Percentiles rank a stretch among this genome's conserved stretches.
phyloP scores from a whole-genome alignment of 2,329 filamentous ascomycete genomes.

The Epichloe typhina region DNA sequence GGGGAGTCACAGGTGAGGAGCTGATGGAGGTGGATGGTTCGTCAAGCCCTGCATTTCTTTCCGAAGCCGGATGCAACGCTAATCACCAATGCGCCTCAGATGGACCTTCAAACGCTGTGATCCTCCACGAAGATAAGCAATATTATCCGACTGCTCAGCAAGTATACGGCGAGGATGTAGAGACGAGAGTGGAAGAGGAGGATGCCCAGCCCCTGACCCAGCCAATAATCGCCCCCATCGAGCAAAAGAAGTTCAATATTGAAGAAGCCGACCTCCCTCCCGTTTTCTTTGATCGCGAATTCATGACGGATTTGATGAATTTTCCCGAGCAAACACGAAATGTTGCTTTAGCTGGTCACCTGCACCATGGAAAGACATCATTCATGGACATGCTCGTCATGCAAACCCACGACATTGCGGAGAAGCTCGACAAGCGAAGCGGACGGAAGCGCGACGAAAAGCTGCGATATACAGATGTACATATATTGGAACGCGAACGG shows the following conservation, averaged over 20 bases:
- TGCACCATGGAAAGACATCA: conserved; percentile 96
- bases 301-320: conserved; percentile 93
- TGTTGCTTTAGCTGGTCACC: conserved; percentile 77
- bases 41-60: conserved; percentile 8
- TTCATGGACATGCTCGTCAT: conserved; percentile 97
- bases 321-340: conserved; percentile 92
- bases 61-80: background rate
- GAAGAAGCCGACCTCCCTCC: conserved; percentile 83
- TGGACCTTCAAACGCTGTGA: conserved; percentile 89
- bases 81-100: conserved; percentile 27
- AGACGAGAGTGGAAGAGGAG: conserved; percentile 92
- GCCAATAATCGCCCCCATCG: conserved; percentile 85
- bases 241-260: conserved; percentile 91
- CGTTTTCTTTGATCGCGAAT: conserved; percentile 76
- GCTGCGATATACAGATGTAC: conserved; percentile 86
- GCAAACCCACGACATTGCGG: conserved; percentile 80
- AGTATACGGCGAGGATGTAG: conserved; percentile 86
- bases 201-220: conserved; percentile 86
- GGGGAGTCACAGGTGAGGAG: conserved; percentile 57
- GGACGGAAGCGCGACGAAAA: conserved; percentile 79
- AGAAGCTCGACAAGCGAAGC: conserved; percentile 65
- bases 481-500: conserved; percentile 76
- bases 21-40: conserved; percentile 85
- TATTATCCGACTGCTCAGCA: conserved; percentile 98
- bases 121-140: conserved; percentile 97